These are phyloP conservation scores for Grifola frondosa DNA, from an alignment of 1,284 basidiomycete genomes.

Conservation along the genomic window DNA sequence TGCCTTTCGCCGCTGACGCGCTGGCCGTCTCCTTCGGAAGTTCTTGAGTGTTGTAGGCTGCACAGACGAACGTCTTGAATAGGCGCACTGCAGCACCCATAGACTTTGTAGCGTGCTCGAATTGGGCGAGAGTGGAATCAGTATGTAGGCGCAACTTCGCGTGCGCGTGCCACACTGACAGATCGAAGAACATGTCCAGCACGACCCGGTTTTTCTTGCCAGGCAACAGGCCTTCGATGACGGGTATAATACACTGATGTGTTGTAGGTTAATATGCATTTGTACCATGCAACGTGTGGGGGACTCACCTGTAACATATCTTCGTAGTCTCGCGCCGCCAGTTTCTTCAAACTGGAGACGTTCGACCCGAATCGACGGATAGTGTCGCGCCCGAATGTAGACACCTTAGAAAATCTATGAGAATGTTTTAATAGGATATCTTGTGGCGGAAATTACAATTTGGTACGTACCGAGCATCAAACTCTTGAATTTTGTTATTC, in stretches of 20 bases:
- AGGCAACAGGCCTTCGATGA: slow-evolving; percentile 31
- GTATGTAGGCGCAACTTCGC: slow-evolving; percentile 37
- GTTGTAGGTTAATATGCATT: too few species aligned
- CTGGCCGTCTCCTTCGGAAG: slow-evolving; percentile 4
- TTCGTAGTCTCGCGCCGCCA: slow-evolving; percentile 31
- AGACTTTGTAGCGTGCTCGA: slow-evolving; percentile 21
- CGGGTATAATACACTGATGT: slow-evolving; percentile 35
- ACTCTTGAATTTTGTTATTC: slow-evolving; percentile 6
- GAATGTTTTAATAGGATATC: slow-evolving; percentile 10
- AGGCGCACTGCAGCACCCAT: slow-evolving; percentile 12
- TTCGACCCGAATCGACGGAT: slow-evolving; percentile 28
- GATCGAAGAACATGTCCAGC: slow-evolving; percentile 15
- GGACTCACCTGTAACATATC: slow-evolving; percentile 27
- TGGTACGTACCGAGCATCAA: slow-evolving; percentile 20
- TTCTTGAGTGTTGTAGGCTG: slow-evolving; percentile 18
- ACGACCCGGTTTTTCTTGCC: slow-evolving; percentile 19
- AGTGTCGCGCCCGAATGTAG: slow-evolving; percentile 25
- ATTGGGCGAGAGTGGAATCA: slow-evolving; percentile 18
- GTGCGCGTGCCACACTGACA: slow-evolving; percentile 31
- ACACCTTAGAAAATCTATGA: slow-evolving; percentile 21
- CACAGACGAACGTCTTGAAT: slow-evolving; percentile 10
- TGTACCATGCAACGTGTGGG: too few species aligned
- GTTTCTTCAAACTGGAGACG: slow-evolving; percentile 24
- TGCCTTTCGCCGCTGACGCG: slow-evolving; percentile 8
- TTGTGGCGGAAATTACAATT: not conserved